A percentile compares a stretch with the other conserved stretches of the same genome.
phyloP scores from a whole-genome alignment of 805 yeast genomes.

The Spathaspora passalidarum region DNA sequence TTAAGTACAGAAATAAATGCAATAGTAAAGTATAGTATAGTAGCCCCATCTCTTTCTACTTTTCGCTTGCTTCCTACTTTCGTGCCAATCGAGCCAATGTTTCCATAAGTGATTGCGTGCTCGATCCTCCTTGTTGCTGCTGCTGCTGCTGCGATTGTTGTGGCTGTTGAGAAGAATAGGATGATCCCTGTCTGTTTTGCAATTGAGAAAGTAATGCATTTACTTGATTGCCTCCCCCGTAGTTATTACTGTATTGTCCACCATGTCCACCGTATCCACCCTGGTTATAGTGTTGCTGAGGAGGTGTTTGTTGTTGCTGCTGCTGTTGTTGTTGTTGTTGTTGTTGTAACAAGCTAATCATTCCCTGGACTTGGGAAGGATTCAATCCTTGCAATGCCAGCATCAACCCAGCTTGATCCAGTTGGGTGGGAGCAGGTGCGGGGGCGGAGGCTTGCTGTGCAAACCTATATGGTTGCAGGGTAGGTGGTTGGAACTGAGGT shows the following conservation, averaged over 20 bases:
- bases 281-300: conserved; percentile 3
- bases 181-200: conserved; percentile 12
- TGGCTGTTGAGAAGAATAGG: conserved; percentile 7
- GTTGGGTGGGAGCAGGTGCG: background rate
- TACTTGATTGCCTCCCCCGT: conserved; percentile 16
- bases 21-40: conserved; percentile 2
- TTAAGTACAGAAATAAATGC: conserved; percentile 7
- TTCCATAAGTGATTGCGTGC: conserved; percentile 30
- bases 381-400: conserved; percentile 25
- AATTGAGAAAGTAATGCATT: conserved; percentile 26
- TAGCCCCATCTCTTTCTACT: background rate
- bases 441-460: background rate
- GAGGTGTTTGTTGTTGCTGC: conserved; percentile 6
- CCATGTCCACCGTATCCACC: conserved; percentile 10
- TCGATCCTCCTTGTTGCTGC: conserved; percentile 13
- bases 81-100: conserved; percentile 35
- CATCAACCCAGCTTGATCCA: conserved; percentile 5
- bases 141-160: conserved; percentile 13
- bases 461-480: background rate
- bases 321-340: conserved; percentile 24
- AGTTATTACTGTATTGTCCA: conserved; percentile 4
- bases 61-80: conserved; percentile 21
- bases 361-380: conserved; percentile 31
- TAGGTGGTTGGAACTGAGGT: background rate
- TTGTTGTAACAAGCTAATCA: conserved; percentile 27